Conservation (phyloP, 2,329 filamentous ascomycete species). For the Talaromyces sp. region DNA sequence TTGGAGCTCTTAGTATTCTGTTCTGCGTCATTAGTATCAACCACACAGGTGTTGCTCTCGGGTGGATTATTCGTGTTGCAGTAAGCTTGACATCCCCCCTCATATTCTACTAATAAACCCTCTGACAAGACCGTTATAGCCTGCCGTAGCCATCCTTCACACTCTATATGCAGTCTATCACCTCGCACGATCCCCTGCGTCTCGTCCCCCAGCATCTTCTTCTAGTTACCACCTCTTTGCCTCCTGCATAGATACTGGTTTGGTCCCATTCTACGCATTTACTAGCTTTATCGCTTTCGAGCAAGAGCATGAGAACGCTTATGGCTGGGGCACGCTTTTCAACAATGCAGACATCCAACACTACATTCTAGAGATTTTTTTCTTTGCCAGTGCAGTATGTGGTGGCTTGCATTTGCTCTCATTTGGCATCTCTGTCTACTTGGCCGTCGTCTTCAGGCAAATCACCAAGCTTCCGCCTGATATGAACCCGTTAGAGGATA, state of each 20-base stretch:
- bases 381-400: conserved; percentile 61
- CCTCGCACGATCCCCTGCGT: conserved; percentile 64
- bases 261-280: conserved; percentile 61
- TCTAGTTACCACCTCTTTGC: conserved; percentile 88
- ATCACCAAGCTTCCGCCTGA: conserved; percentile 82
- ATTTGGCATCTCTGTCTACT: conserved; percentile 66
- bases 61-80: conserved; percentile 72
- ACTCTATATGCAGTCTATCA: conserved; percentile 78
- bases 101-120: neutral
- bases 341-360: conserved; percentile 50
- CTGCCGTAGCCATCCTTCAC: conserved; percentile 68
- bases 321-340: conserved; percentile 67
- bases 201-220: conserved; percentile 71
- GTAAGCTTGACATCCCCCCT: conserved; percentile 49
- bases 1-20: conserved; percentile 67
- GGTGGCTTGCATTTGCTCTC: conserved; percentile 68
- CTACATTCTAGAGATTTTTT: conserved; percentile 62
- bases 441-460: conserved; percentile 73
- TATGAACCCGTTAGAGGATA: conserved; percentile 88
- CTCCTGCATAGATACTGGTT: conserved; percentile 63
- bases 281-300: conserved; percentile 51
- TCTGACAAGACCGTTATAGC: conserved; percentile 45
- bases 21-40: conserved; percentile 73
- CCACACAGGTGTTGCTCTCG: conserved; percentile 58
- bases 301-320: conserved; percentile 42